A percentile compares a stretch with the other conserved stretches of the same genome.
Evolutionary conservation across 352 stramenopile species (phyloP).

Genomic region (Pythium dissimile): DNA sequence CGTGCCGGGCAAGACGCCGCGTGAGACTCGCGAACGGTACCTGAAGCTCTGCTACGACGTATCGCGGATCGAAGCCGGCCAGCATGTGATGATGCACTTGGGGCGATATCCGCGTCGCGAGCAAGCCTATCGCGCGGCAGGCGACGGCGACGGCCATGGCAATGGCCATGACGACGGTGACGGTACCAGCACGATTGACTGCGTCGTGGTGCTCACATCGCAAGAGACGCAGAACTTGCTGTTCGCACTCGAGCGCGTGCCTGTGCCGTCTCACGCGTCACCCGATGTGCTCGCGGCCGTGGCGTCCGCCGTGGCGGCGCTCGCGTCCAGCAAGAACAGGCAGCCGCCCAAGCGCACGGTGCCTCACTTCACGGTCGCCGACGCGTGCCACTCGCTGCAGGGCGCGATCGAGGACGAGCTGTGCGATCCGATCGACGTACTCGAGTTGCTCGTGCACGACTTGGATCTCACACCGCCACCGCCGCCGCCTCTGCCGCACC

Average conservation of each 20-base stretch:
- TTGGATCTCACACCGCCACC: neutral
- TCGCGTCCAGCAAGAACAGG: constrained; percentile 43
- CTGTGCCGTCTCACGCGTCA: constrained; percentile 40
- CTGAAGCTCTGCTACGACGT: constrained; percentile 77
- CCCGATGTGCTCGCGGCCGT: constrained; percentile 46
- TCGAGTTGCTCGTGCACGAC: constrained; percentile 14
- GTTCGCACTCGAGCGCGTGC: constrained; percentile 44
- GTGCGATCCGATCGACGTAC: constrained; percentile 2
- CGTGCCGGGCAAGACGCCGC: constrained; percentile 46
- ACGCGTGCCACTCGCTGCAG: constrained; percentile 22
- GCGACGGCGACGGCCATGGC: neutral
- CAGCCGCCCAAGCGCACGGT: constrained; percentile 33
- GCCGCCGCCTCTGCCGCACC: neutral
- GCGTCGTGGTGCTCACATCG: constrained; percentile 48
- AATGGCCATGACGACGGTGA: constrained; percentile 13
- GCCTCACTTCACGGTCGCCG: constrained; percentile 39
- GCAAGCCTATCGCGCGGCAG: no score
- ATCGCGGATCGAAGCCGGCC: constrained; percentile 57
- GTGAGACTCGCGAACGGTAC: constrained; percentile 62
- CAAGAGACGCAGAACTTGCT: constrained; percentile 51
- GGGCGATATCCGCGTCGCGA: constrained; percentile 13
- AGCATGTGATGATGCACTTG: constrained; percentile 61
- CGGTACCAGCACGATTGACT: constrained; percentile 32
- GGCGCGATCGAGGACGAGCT: constrained; percentile 12
- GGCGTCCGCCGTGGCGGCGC: constrained; percentile 50